phyloP scores from a whole-genome alignment of 768 basidiomycete genomes.

The Lactarius deliciosus region DNA sequence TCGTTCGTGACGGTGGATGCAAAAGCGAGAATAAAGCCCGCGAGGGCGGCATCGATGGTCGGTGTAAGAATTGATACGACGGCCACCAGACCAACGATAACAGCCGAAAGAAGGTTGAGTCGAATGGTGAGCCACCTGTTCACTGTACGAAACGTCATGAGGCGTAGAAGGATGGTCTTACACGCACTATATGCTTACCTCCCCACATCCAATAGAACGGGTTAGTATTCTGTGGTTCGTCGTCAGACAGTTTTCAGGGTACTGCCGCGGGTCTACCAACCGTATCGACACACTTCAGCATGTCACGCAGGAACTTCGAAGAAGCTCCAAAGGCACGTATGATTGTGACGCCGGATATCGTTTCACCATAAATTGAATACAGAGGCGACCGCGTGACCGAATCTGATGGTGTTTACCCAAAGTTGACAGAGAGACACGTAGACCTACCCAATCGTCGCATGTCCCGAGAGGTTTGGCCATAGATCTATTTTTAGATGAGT shows the following conservation, averaged over 20 bases:
- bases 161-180: background rate
- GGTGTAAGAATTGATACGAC: constrained; percentile 66
- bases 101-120: constrained; percentile 77
- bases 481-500: constrained; percentile 39
- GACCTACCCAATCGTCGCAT: constrained; percentile 71
- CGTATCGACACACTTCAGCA: constrained; percentile 80
- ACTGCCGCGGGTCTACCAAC: constrained; percentile 41
- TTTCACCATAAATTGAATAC: constrained; percentile 54
- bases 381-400: constrained; percentile 50
- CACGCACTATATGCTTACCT: constrained; percentile 41
- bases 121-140: constrained; percentile 90
- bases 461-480: constrained; percentile 84
- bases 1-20: constrained; percentile 74
- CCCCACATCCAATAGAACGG: constrained; percentile 94
- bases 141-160: constrained; percentile 44
- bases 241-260: constrained; percentile 1
- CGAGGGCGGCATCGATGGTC: constrained; percentile 72
- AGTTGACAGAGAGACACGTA: background rate
- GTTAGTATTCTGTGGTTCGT: constrained; percentile 49
- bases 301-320: constrained; percentile 81
- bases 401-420: constrained; percentile 31
- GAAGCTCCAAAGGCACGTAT: constrained; percentile 86
- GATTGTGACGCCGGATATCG: constrained; percentile 51
- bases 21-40: constrained; percentile 86
- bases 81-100: constrained; percentile 69